Base-by-base conservation (phyloP, 345 rosid genomes). In the Gossypium longicalyx region DNA sequence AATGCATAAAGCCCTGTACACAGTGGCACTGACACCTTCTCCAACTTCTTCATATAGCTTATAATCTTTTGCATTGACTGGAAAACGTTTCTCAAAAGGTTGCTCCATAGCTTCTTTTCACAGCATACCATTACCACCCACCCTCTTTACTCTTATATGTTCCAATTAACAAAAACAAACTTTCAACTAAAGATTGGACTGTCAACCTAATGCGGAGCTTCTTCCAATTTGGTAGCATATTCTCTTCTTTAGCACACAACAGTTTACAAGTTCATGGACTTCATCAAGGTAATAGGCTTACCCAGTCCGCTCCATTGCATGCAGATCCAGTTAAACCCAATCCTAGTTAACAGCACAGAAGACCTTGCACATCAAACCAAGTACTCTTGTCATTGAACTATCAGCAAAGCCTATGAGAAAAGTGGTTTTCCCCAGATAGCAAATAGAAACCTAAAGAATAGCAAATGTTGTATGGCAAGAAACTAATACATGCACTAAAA, bases 21-120 rank as follows among this genome's bases (percentile, higher is more conserved):
- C 99, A 69, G 87, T 86, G 57, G 99, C 98, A 51, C 99, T 95
- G 73, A 93, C 98, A 77, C 99, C 99, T 84, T 95, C 99, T 54
- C 99, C 99, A 77, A 95, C 89, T 78, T 95, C 99, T 87, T 95
- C 99, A 73, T 82, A 88, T 77, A 90, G 82, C 80, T 81, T 91
- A 82, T 95, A 95, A 77, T 95, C 96, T 76, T 86, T 88, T 65
- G 96, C 93, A 81, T 54, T 64, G 71, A 89, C 83, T 76, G 99
- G 96, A 80, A 74, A 91, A 69, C 83, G 90, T 79, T 89, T 95
- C 82, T 89, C 98, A 16, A 75, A 81, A 74, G 51, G 75, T 25
- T 76, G 77, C 65, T 87, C 95, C 98, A 94, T 94, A 67, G 61
- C 73, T 59, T 74, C 66, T 77, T 73, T 82, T 84, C 78, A 85